Evolutionary conservation across 441 rosid species (phyloP), one percentile per base, ranked within the genome.

Genomic region (Gossypium schwendimanii): DNA sequence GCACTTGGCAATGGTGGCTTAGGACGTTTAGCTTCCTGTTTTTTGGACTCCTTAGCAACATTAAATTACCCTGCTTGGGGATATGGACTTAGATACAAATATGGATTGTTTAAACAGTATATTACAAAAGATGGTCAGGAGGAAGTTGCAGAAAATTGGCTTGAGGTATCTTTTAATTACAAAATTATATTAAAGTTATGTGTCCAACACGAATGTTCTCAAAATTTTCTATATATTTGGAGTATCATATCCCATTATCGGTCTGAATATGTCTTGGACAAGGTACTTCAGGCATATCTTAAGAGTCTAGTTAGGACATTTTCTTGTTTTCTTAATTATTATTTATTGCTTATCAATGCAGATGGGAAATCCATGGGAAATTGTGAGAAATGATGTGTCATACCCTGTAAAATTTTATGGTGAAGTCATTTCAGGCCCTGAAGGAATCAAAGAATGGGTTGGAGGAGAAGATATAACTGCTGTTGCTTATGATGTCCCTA

Each of bases 1-100:
- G 98, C 98, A 54, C 97, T 94, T 76, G 98, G 98, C 44, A 94
- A 94, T 72, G 98, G 98, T 39, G 98, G 98, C 63, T 92, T 91
- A 17, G 98, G 98, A 61, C 88, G 97, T 71, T 96, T 94, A 82
- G 98, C 98, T 21, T 94, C 98, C 12, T 94, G 98, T 79, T 94
- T 94, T 77, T 69, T 94, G 87, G 98, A 94, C 77, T 94, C 98
- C 7, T 9, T 94, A 83, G 98, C 98, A 45, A 92, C 98, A 39
- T 80, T 94, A 57, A 88, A 90, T 77, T 94, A 90, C 75, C 98
- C 98, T 15, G 97, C 98, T 53, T 89, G 97, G 98, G 98, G 98
- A 49, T 94, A 94, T 84, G 98, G 98, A 67, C 88, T 94, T 76
- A 86, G 98, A 76, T 94, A 94, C 83, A 92, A 79, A 79, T 89